These are phyloP conservation scores for Phylloporus arenicola DNA, from an alignment of 768 basidiomycete genomes.

Conservation along the genomic window DNA sequence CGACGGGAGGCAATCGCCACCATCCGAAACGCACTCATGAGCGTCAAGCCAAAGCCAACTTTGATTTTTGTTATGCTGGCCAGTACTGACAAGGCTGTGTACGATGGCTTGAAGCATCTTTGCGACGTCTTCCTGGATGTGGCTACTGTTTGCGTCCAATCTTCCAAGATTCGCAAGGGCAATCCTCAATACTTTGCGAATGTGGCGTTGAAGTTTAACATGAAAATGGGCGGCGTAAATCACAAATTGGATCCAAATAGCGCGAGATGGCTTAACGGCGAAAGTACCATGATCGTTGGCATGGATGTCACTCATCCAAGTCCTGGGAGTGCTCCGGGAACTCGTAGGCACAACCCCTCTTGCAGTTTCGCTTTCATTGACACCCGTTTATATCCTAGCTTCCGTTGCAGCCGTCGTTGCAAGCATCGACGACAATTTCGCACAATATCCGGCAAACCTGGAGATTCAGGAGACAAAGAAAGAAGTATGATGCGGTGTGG, in stretches of 20 bases:
- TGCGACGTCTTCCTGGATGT: constrained; percentile 47
- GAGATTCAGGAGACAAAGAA: constrained; percentile 55
- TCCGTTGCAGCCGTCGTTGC: constrained; percentile 54
- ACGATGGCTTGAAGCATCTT: constrained; percentile 48
- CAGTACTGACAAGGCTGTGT: constrained; percentile 42
- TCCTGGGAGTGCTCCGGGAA: constrained; percentile 55
- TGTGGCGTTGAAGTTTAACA: constrained; percentile 51
- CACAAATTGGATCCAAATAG: constrained; percentile 40
- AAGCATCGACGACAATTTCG: constrained; percentile 39
- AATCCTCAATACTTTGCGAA: constrained; percentile 51
- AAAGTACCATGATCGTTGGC: constrained; percentile 50
- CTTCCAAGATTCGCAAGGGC: constrained; percentile 64
- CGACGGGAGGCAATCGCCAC: constrained; percentile 43
- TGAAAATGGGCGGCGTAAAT: constrained; percentile 52
- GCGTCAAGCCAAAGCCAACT: constrained; percentile 36
- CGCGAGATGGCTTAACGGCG: constrained; percentile 33
- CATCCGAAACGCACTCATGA: constrained; percentile 40
- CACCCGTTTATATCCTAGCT: constrained; percentile 16
- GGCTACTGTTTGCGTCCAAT: constrained; percentile 69
- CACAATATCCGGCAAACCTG: constrained; percentile 47
- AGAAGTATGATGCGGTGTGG: constrained; percentile 43
- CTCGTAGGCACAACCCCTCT: constrained; percentile 26
- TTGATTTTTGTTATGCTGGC: constrained; percentile 46
- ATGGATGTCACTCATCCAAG: constrained; percentile 78
- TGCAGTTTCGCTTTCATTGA: not conserved